Evolutionary conservation across 2,329 filamentous ascomycete genomes (phyloP).

Genomic region (Trichophyton benhamiae): DNA sequence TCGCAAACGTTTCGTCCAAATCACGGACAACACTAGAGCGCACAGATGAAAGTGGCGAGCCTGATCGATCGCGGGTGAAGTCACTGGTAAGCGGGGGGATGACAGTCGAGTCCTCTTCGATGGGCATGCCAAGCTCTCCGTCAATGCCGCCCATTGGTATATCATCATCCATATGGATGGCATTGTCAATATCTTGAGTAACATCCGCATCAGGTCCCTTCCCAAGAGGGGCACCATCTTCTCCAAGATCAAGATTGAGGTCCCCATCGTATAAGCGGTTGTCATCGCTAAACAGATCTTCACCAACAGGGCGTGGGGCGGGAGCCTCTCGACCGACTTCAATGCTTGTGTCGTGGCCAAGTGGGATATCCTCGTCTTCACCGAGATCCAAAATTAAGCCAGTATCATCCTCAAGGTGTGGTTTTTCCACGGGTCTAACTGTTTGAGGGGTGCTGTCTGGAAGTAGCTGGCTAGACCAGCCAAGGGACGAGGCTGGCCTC

Average conservation of each 20-base stretch:
- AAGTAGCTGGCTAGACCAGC: constrained; percentile 67
- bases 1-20: constrained; percentile 47
- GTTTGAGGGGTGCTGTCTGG: constrained; percentile 51
- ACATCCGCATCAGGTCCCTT: constrained; percentile 27
- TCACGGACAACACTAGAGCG: constrained; percentile 44
- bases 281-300: constrained; percentile 45
- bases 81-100: constrained; percentile 20
- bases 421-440: constrained; percentile 42
- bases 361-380: constrained; percentile 53
- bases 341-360: constrained; percentile 55
- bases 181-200: constrained; percentile 46
- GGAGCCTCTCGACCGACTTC: constrained; percentile 86
- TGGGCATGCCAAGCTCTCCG: constrained; percentile 45
- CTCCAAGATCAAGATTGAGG: constrained; percentile 40
- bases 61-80: constrained; percentile 31
- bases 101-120: constrained; percentile 41
- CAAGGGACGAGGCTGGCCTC: constrained; percentile 27
- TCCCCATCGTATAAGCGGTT: constrained; percentile 44
- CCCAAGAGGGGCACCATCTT: constrained; percentile 34
- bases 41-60: constrained; percentile 44
- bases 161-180: constrained; percentile 44
- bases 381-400: constrained; percentile 62
- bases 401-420: constrained; percentile 52
- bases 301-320: constrained; percentile 48
- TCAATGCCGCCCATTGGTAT: constrained; percentile 36